A percentile compares a stretch with the other conserved stretches of the same genome.
Conservation (phyloP, 768 basidiomycete genomes). For the Termitomyces heimii region DNA sequence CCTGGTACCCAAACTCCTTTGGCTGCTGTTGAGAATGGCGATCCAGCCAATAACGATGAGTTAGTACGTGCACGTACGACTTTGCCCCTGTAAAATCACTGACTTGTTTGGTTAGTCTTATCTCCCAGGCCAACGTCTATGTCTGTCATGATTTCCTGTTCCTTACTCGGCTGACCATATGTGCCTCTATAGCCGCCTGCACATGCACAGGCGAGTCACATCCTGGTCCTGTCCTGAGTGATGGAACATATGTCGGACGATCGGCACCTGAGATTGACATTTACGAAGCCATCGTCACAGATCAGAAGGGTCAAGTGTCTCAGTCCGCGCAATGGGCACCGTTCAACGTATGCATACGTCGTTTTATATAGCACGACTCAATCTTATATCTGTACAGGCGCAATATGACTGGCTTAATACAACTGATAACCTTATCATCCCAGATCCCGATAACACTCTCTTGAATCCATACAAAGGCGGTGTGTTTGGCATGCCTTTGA, state of each 20-base stretch:
- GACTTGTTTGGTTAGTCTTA: slow-evolving; percentile 36
- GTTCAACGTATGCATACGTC: slow-evolving; percentile 50
- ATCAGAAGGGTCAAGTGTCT: slow-evolving; percentile 34
- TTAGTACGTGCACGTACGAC: slow-evolving; percentile 21
- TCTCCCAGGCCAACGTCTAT: slow-evolving; percentile 56
- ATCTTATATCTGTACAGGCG: slow-evolving; percentile 34
- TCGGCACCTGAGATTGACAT: slow-evolving; percentile 70
- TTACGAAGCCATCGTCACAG: slow-evolving; percentile 45
- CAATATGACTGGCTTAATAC: slow-evolving; percentile 53
- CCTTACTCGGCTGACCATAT: background rate
- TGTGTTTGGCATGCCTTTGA: slow-evolving; percentile 45
- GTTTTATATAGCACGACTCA: slow-evolving; percentile 16
- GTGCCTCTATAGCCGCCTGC: slow-evolving; percentile 23
- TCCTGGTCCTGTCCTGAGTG: slow-evolving; percentile 31
- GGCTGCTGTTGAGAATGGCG: slow-evolving; percentile 37
- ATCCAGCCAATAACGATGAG: slow-evolving; percentile 34
- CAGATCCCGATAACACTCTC: slow-evolving; percentile 36
- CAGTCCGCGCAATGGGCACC: slow-evolving; percentile 51
- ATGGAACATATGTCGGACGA: slow-evolving; percentile 59
- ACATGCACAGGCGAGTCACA: slow-evolving; percentile 39
- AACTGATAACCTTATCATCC: slow-evolving; percentile 41
- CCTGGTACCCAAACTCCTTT: slow-evolving; percentile 47
- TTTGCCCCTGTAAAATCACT: background rate
- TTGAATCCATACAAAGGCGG: slow-evolving; percentile 62
- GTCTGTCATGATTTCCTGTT: slow-evolving; percentile 14